Percentiles rank a stretch among this genome's conserved stretches.
Evolutionary conservation across 2,329 filamentous ascomycete genomes (phyloP).

Genomic region (Aspergillus pseudoterreus): DNA sequence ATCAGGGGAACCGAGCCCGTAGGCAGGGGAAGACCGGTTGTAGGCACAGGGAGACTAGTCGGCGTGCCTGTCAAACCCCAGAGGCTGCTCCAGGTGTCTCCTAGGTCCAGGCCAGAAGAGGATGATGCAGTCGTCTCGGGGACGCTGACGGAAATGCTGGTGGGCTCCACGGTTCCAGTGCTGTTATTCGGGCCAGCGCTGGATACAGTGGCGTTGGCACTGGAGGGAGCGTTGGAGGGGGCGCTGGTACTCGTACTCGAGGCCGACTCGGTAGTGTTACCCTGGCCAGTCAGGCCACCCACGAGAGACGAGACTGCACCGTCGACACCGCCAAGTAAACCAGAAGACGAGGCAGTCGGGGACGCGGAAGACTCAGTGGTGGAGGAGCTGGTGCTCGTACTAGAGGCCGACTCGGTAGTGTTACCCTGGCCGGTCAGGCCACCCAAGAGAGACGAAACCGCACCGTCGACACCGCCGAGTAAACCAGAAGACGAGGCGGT

Average conservation of each 20-base stretch:
- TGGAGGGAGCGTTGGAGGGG: too few species aligned
- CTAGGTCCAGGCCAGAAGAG: conserved; percentile 6
- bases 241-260: background rate
- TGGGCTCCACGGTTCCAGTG: background rate
- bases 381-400: background rate
- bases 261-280: background rate
- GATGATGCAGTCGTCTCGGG: conserved; percentile 15
- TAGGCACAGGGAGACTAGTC: background rate
- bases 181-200: background rate
- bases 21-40: background rate
- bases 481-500: background rate
- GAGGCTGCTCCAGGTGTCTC: conserved; percentile 5
- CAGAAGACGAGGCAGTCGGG: background rate
- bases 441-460: background rate
- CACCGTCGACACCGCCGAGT: background rate
- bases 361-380: background rate
- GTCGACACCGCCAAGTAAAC: background rate
- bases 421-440: background rate
- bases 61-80: conserved; percentile 6
- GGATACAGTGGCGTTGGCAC: too few species aligned
- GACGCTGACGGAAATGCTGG: conserved; percentile 25
- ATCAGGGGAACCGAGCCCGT: background rate
- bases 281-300: background rate
- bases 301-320: background rate
- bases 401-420: background rate